Conservation (phyloP, 2,329 filamentous ascomycete genomes). For the Cadophora malorum region DNA sequence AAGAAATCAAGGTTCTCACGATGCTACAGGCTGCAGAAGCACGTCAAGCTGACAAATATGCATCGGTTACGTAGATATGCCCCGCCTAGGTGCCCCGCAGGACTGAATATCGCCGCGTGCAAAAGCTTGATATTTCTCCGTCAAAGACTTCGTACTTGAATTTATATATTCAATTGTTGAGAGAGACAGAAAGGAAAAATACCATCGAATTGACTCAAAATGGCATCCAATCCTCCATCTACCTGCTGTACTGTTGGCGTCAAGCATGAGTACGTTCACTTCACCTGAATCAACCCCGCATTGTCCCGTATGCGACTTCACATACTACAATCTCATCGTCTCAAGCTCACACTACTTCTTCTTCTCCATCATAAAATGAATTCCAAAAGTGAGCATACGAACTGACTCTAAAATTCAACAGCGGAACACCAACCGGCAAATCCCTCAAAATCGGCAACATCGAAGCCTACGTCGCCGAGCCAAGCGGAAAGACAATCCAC, state of each 20-base stretch:
- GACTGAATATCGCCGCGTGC: neutral
- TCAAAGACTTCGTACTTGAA: neutral
- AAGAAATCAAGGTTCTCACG: neutral
- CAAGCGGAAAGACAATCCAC: constrained; percentile 38
- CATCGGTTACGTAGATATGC: neutral
- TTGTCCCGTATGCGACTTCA: neutral
- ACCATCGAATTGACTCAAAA: constrained; percentile 29
- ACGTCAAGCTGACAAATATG: constrained; percentile 9
- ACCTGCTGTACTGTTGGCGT: constrained; percentile 45
- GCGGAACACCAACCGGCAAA: constrained; percentile 42
- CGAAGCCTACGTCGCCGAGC: constrained; percentile 44
- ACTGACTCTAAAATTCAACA: constrained; percentile 18
- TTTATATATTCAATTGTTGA: neutral
- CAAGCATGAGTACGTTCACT: constrained; percentile 44
- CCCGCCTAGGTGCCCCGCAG: neutral
- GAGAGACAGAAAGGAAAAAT: neutral
- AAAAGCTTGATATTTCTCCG: constrained; percentile 3
- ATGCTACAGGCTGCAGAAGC: neutral
- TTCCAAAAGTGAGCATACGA: neutral
- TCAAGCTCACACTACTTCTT: neutral
- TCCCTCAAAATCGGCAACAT: constrained; percentile 42
- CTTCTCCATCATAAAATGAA: neutral
- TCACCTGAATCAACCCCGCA: neutral
- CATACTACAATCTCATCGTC: neutral
- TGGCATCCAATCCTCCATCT: constrained; percentile 46